A percentile compares a stretch with the other conserved stretches of the same genome.
phyloP scores from a whole-genome alignment of 441 rosid species.

The Biscutella laevigata region DNA sequence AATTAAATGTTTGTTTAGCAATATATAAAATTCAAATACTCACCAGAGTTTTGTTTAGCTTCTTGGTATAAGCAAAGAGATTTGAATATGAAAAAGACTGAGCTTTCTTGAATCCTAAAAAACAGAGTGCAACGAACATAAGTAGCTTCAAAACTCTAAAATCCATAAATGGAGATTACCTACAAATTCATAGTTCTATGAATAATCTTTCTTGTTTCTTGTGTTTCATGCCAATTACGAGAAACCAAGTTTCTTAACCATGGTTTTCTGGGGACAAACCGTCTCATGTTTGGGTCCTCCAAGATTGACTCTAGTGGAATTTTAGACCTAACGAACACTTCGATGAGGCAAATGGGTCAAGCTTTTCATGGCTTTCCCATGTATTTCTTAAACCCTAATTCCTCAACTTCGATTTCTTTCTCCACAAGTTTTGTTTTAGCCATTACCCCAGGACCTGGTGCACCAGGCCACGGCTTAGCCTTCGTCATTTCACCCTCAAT shows the following conservation, averaged over 20 bases:
- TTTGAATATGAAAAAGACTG: conserved; percentile 15
- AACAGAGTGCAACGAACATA: neutral
- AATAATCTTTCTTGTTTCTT: conserved; percentile 1
- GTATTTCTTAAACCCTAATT: neutral
- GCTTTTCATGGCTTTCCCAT: conserved; percentile 25
- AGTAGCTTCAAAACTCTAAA: neutral
- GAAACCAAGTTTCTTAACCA: conserved; percentile 18
- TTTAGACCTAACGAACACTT: conserved; percentile 22
- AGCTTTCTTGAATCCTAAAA: conserved; percentile 7
- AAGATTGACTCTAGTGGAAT: conserved; percentile 22
- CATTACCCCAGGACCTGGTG: conserved; percentile 5
- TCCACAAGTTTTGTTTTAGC: conserved; percentile 26
- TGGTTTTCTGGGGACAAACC: conserved; percentile 23
- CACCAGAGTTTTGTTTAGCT: neutral
- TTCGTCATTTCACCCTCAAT: conserved; percentile 23
- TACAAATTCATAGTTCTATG: conserved; percentile 7
- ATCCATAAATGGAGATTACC: conserved; percentile 6
- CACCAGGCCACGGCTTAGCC: conserved; percentile 26
- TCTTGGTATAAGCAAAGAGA: conserved; percentile 3
- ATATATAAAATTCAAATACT: conserved; percentile 9
- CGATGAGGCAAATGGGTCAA: conserved; percentile 21
- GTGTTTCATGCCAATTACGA: conserved; percentile 14
- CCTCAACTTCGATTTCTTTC: conserved; percentile 10
- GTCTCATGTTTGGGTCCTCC: conserved; percentile 19
- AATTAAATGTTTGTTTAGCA: conserved; percentile 4